Conservation (phyloP, 176 grass and related monocot species). For the Dactylis glomerata region DNA sequence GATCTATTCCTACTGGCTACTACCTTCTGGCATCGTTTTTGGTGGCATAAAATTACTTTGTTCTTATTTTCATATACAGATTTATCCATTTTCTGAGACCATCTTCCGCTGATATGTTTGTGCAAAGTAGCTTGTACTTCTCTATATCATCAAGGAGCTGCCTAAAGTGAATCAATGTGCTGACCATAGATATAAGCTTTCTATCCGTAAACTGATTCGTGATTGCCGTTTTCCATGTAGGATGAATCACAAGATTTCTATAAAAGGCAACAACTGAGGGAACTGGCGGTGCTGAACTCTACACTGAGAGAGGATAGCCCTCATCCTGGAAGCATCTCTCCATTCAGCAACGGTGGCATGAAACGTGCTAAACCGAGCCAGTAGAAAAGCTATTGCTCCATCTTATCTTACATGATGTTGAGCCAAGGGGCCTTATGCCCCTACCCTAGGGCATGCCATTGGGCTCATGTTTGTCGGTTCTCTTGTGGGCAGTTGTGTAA, state of each 20-base stretch:
- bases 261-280: slow-evolving; percentile 81
- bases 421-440: slow-evolving; percentile 18
- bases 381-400: slow-evolving; percentile 25
- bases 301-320: slow-evolving; percentile 73
- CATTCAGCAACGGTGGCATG: slow-evolving; percentile 75
- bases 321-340: slow-evolving; percentile 77
- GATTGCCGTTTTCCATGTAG: slow-evolving; percentile 35
- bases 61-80: background rate
- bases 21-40: background rate
- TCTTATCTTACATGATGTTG: background rate
- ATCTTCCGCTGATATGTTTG: background rate
- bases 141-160: background rate
- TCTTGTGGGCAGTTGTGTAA: slow-evolving; percentile 19
- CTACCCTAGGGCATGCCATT: background rate
- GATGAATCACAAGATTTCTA: slow-evolving; percentile 93
- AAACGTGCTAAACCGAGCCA: slow-evolving; percentile 78
- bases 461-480: background rate
- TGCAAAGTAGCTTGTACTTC: background rate
- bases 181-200: background rate
- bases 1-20: background rate
- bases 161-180: background rate
- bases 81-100: background rate
- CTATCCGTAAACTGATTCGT: background rate
- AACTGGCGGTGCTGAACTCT: slow-evolving; percentile 83
- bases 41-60: background rate